These are phyloP conservation scores for Acidomyces sp. DNA, from an alignment of 495 filamentous ascomycete species.

Conservation along the genomic window DNA sequence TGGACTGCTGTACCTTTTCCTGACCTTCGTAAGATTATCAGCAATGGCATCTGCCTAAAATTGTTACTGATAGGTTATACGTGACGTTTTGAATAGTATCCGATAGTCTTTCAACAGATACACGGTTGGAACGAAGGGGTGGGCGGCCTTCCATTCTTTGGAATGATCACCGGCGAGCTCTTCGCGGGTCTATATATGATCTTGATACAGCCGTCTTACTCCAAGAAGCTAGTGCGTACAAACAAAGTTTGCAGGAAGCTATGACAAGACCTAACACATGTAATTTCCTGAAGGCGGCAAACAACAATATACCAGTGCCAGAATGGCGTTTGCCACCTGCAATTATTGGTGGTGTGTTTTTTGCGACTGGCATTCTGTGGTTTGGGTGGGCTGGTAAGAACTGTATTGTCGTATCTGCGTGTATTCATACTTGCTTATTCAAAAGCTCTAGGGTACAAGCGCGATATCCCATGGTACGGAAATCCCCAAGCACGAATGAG, in stretches of 20 bases:
- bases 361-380: conserved; percentile 72
- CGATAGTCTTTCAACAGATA: conserved; percentile 60
- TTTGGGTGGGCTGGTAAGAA: conserved; percentile 81
- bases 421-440: too few species aligned
- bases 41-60: too few species aligned
- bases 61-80: too few species aligned
- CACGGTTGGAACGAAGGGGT: conserved; percentile 55
- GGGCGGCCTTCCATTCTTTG: conserved; percentile 64
- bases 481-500: too few species aligned
- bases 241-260: too few species aligned
- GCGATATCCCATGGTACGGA: conserved; percentile 38
- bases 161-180: conserved; percentile 64
- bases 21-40: too few species aligned
- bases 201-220: conserved; percentile 52
- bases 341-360: conserved; percentile 57
- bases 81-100: too few species aligned
- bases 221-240: conserved; percentile 30
- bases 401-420: too few species aligned
- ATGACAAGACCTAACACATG: too few species aligned
- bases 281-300: too few species aligned
- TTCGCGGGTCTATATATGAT: conserved; percentile 53
- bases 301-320: conserved; percentile 62
- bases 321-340: conserved; percentile 79
- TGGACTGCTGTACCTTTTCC: conserved; percentile 67
- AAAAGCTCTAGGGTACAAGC: conserved; percentile 48